Evolutionary conservation across 1,139 yeast genomes (phyloP), one percentile per base, ranked within the genome.

Genomic region (Yamadazyma dendronema): DNA sequence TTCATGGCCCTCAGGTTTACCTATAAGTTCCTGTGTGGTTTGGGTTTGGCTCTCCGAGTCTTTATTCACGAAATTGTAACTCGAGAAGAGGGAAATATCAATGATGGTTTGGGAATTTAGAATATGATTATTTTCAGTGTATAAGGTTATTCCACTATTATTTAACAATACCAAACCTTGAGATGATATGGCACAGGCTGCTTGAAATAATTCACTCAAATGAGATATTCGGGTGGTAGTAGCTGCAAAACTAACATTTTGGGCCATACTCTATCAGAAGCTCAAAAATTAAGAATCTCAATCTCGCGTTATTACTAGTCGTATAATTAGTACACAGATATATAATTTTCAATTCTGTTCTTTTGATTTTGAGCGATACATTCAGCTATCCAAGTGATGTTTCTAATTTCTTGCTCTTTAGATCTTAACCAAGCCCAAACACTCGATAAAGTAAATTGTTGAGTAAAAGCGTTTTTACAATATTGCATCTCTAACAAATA

Each of bases 311-410:
- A n/a, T n/a, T n/a, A n/a, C n/a, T n/a, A n/a, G n/a, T n/a, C n/a
- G n/a, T n/a, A n/a, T n/a, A n/a, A n/a, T 24, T 12, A 48, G 50
- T 77, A 84, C 31, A 84, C 92, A 34, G 89, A 70, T 40, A 84
- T 84, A 57, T 84, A 85, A 57, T 82, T 83, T 51, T 81, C 83
- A 42, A 85, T 82, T 64, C 89, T 79, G 55, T 81, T 86, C 63
- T 84, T 83, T 69, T 85, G 95, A 56, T 82, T 83, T 58, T 85
- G 94, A 32, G 92, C 90, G 63, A 84, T 84, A 68, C 99, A 94
- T 67, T 94, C 99, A 33, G 97, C 96, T 45, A 94, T 90, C 98
- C 98, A 94, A 16, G 97, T 87, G 47, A 94, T 82, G 61, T 94
- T 94, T 62, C 98, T 78, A 43, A 94, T 79, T 63, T 94, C 99